Evolutionary conservation across 768 basidiomycete species (phyloP), one percentile per base, ranked within the genome.

Genomic region (Lyophyllum semitale): DNA sequence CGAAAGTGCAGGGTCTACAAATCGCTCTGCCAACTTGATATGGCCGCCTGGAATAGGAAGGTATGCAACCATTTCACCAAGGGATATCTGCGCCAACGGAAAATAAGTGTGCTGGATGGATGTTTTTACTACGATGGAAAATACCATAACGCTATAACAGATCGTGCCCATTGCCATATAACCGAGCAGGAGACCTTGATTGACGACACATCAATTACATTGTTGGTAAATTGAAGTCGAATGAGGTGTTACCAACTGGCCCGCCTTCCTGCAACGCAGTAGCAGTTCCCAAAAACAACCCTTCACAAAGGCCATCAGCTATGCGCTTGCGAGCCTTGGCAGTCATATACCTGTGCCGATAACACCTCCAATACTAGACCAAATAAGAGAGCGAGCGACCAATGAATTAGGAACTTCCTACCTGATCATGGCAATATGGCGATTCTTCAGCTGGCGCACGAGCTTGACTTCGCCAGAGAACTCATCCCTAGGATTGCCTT

Each of bases 391-490:
- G 40, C 26, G 35, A 38, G 8, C n/a, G 23, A 27, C 33, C 1
- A 42, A 27, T 41, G 9, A 2, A 17, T 23, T 25, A 38, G 17
- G 17, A 46, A 13, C 37, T 42, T 8, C 26, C 40, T 38, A 33
- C 87, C 88, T 89, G 60, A 91, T 91, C 89, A 91, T 90, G 47
- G 89, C 87, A 55, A 92, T 79, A 66, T 92, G 91, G 15, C 90
- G 77, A 63, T 89, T 90, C 68, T 88, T 88, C 59, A 88, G 72
- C 68, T 88, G 85, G 45, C 86, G 78, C 11, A 79, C 71, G 37
- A 87, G 81, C 41, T 68, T 68, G 53, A 53, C 57, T 29, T 66
- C 59, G 2, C 57, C 58, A 25, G 53, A 50, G 37, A 27, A 29
- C 22, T 60, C 57, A 44, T 64, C 57, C 15, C 54, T 48, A n/a